These are phyloP conservation scores for Primulina tabacum DNA, from an alignment of 257 asterid genomes.

Conservation along the genomic window DNA sequence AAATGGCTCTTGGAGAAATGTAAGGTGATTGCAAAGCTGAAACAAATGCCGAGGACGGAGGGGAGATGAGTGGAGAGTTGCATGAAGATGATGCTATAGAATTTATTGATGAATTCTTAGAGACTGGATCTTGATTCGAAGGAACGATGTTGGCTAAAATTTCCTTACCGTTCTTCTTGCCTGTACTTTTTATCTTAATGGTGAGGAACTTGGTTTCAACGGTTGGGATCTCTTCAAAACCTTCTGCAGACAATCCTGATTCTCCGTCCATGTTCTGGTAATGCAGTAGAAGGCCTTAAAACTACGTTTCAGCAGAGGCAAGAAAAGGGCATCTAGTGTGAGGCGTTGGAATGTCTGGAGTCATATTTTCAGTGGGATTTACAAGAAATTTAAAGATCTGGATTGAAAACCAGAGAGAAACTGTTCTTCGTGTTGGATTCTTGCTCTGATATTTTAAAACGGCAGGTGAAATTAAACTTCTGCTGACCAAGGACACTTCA, in stretches of 20 bases:
- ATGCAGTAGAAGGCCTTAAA: slow-evolving; percentile 25
- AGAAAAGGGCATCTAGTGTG: background rate
- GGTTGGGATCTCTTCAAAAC: slow-evolving; percentile 25
- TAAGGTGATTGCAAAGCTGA: slow-evolving; percentile 90
- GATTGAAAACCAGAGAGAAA: slow-evolving; percentile 21
- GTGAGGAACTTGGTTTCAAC: slow-evolving; percentile 54
- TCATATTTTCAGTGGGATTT: slow-evolving; percentile 31
- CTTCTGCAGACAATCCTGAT: slow-evolving; percentile 17
- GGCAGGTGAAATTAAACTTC: slow-evolving; percentile 32
- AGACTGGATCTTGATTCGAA: slow-evolving; percentile 26
- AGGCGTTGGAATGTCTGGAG: background rate
- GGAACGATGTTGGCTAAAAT: slow-evolving; percentile 20
- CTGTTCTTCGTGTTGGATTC: slow-evolving; percentile 30
- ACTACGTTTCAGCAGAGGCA: background rate
- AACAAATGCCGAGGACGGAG: slow-evolving; percentile 89
- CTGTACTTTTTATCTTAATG: slow-evolving; percentile 44
- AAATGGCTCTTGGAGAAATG: slow-evolving; percentile 71
- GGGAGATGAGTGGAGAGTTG: slow-evolving; percentile 69
- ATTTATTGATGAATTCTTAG: slow-evolving; percentile 29
- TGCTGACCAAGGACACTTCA: slow-evolving; percentile 25
- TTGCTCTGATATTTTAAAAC: slow-evolving; percentile 24
- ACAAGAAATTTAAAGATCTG: slow-evolving; percentile 23
- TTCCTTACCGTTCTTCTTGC: slow-evolving; percentile 29
- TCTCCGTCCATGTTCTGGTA: slow-evolving; percentile 49
- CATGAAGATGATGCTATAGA: slow-evolving; percentile 60